These are phyloP conservation scores for Didymella segeticola DNA, from an alignment of 2,329 filamentous ascomycete species.

Conservation along the genomic window DNA sequence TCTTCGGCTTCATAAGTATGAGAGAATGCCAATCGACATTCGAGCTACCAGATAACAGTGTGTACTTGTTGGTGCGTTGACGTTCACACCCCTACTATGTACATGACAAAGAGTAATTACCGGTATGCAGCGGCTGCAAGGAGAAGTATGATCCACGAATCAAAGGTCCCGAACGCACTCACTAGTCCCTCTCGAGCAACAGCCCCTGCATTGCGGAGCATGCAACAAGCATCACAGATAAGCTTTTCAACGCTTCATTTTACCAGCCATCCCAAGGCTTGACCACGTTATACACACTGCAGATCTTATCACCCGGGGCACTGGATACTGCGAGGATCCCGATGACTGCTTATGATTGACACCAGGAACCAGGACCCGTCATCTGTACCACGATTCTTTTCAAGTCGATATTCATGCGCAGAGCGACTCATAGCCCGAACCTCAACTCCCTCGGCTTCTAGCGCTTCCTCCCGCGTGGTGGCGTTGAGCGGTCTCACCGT, in stretches of 20 bases:
- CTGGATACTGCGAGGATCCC: not conserved
- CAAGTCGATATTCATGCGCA: not conserved
- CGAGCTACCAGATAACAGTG: no score
- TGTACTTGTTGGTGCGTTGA: no score
- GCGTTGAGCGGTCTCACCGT: not conserved
- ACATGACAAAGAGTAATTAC: no score
- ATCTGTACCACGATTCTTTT: not conserved
- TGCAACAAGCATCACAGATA: not conserved
- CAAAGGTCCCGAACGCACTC: not conserved
- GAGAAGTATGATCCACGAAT: constrained; percentile 6
- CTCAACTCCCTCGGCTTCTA: not conserved
- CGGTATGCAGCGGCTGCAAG: not conserved
- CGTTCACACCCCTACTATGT: no score
- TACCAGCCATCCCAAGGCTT: constrained; percentile 1
- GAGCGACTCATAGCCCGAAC: not conserved
- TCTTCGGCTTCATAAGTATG: no score
- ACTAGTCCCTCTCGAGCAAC: not conserved
- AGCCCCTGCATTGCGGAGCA: not conserved
- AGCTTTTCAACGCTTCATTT: constrained; percentile 12
- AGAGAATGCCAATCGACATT: no score
- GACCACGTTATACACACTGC: not conserved
- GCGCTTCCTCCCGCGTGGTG: not conserved
- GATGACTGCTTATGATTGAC: not conserved
- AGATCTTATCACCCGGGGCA: constrained; percentile 3
- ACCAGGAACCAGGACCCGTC: no score